phyloP scores from a whole-genome alignment of 257 asterid genomes.

The Solanum bulbocastanum region DNA sequence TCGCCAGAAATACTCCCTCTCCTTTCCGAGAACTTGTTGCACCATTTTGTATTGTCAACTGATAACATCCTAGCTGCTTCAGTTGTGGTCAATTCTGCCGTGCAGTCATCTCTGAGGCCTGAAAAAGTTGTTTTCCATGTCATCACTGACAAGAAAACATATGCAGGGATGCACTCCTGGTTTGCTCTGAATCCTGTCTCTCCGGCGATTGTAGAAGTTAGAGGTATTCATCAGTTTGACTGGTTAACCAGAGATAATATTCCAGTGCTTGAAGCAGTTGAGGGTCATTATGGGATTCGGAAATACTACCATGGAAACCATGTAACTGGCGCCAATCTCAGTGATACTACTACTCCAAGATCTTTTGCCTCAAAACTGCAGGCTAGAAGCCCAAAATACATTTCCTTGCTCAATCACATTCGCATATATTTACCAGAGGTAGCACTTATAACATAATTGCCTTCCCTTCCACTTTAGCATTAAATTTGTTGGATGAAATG shows the following conservation, averaged over 20 bases:
- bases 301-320: slow-evolving; percentile 92
- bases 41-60: slow-evolving; percentile 87
- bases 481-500: neutral
- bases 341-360: slow-evolving; percentile 69
- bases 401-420: slow-evolving; percentile 89
- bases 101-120: slow-evolving; percentile 66
- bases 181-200: slow-evolving; percentile 72
- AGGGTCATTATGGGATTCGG: slow-evolving; percentile 63
- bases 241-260: slow-evolving; percentile 95
- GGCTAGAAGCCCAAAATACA: slow-evolving; percentile 89
- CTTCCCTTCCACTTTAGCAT: neutral
- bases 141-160: slow-evolving; percentile 95
- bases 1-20: slow-evolving; percentile 85
- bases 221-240: slow-evolving; percentile 95
- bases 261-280: slow-evolving; percentile 97
- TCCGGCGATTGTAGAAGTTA: slow-evolving; percentile 89
- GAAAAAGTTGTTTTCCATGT: slow-evolving; percentile 84
- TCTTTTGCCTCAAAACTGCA: slow-evolving; percentile 82
- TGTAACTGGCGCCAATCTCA: slow-evolving; percentile 63
- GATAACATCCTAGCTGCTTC: slow-evolving; percentile 97
- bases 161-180: slow-evolving; percentile 99
- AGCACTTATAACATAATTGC: neutral
- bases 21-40: slow-evolving; percentile 70
- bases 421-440: slow-evolving; percentile 99
- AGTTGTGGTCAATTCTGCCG: slow-evolving; percentile 81